Evolutionary conservation across 306 rosid species (phyloP), one percentile per base, ranked within the genome.

Genomic region (Begonia loranthoides): DNA sequence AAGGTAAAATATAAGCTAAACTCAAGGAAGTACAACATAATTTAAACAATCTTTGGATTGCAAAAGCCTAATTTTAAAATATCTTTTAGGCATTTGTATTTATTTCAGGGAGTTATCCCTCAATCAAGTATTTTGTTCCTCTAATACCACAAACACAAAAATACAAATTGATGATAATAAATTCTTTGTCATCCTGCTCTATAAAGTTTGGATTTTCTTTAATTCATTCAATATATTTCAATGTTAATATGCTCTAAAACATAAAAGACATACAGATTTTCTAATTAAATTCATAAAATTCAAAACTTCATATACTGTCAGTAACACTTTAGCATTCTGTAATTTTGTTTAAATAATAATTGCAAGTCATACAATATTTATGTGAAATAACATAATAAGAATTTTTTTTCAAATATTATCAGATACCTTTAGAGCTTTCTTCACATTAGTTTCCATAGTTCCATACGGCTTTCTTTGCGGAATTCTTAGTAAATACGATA

Each of bases 401-500:
- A 57, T 43, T 22, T 19, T 21, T 4, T 10, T 2, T 1, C 1
- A 28, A 8, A 15, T 10, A 15, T 57, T 33, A 7, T 14, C 15
- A 15, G 34, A 12, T 66, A 85, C 95, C 87, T 89, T 85, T 51
- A 85, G 74, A 54, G 84, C 85, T 82, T 79, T 89, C 79, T 89
- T 85, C 61, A 89, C 95, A 76, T 76, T 82, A 59, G 90, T 83
- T 70, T 89, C 95, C 97, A 89, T 89, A 44, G 95, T 79, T 61
- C 97, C 97, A 66, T 65, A 89, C 54, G 97, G 95, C 60, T 85
- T 89, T 60, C 97, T 75, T 61, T 89, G 95, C 5, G 97, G 95
- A 72, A 89, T 89, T 79, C 95, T 79, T 50, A 85, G 71, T 62
- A 82, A 67, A 78, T 89, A 89, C 1, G 82, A 78, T 53, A 89